These are phyloP conservation scores for Ophiostoma himal-ulmi DNA, from an alignment of 2,329 filamentous ascomycete species.

Conservation along the genomic window DNA sequence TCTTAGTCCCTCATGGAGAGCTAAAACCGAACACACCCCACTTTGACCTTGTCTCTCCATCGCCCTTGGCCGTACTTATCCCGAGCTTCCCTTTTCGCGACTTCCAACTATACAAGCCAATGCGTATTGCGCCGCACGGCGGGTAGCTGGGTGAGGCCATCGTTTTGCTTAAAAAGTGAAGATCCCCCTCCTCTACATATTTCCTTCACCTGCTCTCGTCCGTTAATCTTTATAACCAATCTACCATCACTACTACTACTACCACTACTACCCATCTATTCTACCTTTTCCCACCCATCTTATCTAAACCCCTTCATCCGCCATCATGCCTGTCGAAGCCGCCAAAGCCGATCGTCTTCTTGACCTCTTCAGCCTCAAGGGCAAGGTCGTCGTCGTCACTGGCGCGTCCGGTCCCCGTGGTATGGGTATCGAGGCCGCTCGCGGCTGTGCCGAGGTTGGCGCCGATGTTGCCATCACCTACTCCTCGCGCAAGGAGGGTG, in stretches of 20 bases:
- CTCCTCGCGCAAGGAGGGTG: slow-evolving; percentile 62
- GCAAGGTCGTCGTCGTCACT: slow-evolving; percentile 65
- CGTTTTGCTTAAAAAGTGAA: background rate
- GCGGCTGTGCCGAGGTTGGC: slow-evolving; percentile 65
- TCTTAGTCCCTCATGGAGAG: slow-evolving; percentile 3
- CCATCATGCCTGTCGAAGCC: slow-evolving; percentile 49
- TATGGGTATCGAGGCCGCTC: slow-evolving; percentile 63
- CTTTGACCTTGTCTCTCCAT: slow-evolving; percentile 3
- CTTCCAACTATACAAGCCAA: background rate
- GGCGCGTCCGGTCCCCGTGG: slow-evolving; percentile 64
- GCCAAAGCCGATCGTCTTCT: slow-evolving; percentile 53
- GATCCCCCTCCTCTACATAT: background rate
- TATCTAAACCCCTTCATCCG: background rate
- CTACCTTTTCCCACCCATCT: background rate
- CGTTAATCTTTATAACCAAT: background rate
- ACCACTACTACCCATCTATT: background rate
- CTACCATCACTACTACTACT: background rate
- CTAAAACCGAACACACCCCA: background rate
- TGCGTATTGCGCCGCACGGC: background rate
- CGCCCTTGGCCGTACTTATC: background rate
- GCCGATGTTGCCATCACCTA: slow-evolving; percentile 67
- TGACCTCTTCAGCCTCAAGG: slow-evolving; percentile 67
- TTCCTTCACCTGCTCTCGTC: background rate
- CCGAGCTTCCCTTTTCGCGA: slow-evolving; percentile 1
- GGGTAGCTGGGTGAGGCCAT: background rate